A percentile compares a stretch with the other conserved stretches of the same genome.
Evolutionary conservation across 176 grass and related monocot species (phyloP).

Genomic region (Zea mays): DNA sequence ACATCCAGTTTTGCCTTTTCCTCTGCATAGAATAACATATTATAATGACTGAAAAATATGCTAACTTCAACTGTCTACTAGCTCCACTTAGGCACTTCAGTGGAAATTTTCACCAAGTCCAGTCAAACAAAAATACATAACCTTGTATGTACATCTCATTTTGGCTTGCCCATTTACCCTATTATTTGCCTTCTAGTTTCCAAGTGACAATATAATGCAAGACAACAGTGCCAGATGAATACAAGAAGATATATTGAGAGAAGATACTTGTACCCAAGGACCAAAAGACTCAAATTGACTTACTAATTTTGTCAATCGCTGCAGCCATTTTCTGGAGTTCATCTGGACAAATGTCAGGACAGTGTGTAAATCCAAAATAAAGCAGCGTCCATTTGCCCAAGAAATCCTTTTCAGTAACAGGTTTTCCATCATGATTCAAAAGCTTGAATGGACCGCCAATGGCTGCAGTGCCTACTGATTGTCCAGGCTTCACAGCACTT

Average conservation of each 20-base stretch:
- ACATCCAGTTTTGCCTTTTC: slow-evolving; percentile 69
- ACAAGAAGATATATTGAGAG: neutral
- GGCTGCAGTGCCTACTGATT: slow-evolving; percentile 50
- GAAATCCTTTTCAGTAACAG: slow-evolving; percentile 66
- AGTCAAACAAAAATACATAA: slow-evolving; percentile 21
- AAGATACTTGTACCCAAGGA: slow-evolving; percentile 12
- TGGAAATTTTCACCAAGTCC: neutral
- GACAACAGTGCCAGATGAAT: neutral
- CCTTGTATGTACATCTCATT: neutral
- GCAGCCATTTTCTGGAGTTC: slow-evolving; percentile 72
- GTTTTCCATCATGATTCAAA: slow-evolving; percentile 55
- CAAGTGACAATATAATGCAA: neutral
- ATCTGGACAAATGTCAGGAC: slow-evolving; percentile 82
- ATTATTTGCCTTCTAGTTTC: slow-evolving; percentile 12
- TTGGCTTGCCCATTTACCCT: neutral
- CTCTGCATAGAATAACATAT: slow-evolving; percentile 50
- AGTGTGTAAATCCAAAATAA: slow-evolving; percentile 80
- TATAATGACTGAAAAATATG: slow-evolving; percentile 18
- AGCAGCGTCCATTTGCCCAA: slow-evolving; percentile 78
- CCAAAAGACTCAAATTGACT: slow-evolving; percentile 6
- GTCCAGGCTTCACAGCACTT: slow-evolving; percentile 53
- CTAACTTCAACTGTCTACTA: slow-evolving; percentile 1
- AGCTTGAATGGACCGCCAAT: slow-evolving; percentile 80
- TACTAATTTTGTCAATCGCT: slow-evolving; percentile 76
- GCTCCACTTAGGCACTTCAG: neutral